Evolutionary conservation across 2,329 filamentous ascomycete species (phyloP).

Genomic region (Scedosporium apiospermum): DNA sequence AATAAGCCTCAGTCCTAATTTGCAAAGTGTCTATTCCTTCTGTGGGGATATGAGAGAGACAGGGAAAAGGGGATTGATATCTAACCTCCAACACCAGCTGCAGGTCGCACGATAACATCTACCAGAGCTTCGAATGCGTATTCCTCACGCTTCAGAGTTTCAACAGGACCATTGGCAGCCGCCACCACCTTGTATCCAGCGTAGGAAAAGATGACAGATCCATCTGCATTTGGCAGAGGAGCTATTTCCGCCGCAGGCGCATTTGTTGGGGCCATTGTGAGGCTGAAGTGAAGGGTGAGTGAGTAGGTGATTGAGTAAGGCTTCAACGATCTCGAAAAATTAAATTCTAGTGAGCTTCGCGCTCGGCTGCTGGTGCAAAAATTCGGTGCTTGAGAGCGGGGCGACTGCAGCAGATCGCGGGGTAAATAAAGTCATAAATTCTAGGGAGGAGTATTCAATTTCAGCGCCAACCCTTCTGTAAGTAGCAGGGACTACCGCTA

Average conservation of each 20-base stretch:
- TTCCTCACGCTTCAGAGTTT: slow-evolving; percentile 81
- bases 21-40: neutral
- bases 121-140: slow-evolving; percentile 83
- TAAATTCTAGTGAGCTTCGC: neutral
- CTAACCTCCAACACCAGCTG: slow-evolving; percentile 71
- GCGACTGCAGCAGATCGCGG: no score
- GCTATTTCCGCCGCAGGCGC: slow-evolving; percentile 45
- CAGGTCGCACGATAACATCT: slow-evolving; percentile 83
- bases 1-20: no score
- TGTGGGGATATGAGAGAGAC: neutral
- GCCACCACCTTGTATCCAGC: slow-evolving; percentile 73
- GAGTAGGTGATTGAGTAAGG: neutral
- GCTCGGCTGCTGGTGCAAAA: no score
- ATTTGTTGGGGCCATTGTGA: slow-evolving; percentile 28
- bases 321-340: neutral
- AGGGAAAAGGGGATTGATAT: slow-evolving; percentile 8
- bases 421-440: no score
- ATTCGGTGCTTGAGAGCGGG: no score
- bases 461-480: no score
- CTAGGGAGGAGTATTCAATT: no score
- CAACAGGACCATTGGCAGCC: slow-evolving; percentile 86
- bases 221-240: slow-evolving; percentile 62
- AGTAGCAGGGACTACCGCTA: no score
- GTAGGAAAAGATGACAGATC: slow-evolving; percentile 68
- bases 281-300: slow-evolving; percentile 1